Conservation (phyloP, 441 rosid genomes). For the Bruguiera hainesii region DNA sequence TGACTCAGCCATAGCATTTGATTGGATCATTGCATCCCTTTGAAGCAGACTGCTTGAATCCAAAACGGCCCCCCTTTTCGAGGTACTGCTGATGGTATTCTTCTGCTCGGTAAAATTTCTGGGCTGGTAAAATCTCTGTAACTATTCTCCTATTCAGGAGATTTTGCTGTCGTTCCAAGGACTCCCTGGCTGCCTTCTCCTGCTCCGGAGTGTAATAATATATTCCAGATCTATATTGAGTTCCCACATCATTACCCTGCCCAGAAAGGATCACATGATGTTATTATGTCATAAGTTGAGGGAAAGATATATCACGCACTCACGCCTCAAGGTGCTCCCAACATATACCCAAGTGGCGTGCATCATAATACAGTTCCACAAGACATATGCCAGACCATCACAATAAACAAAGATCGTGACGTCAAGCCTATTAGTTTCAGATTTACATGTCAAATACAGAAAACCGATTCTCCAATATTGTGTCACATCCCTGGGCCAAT, state of each 20-base stretch:
- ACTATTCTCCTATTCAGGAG: constrained; percentile 60
- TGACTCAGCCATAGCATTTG: constrained; percentile 72
- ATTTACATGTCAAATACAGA: neutral
- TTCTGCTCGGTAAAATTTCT: constrained; percentile 87
- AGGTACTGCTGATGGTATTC: constrained; percentile 90
- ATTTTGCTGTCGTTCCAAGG: constrained; percentile 62
- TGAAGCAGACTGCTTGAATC: constrained; percentile 59
- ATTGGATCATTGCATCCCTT: constrained; percentile 90
- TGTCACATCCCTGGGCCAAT: no score
- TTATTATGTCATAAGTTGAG: neutral
- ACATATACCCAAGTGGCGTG: no score
- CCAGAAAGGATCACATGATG: constrained; percentile 2
- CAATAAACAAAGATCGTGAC: neutral
- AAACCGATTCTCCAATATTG: no score
- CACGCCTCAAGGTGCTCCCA: no score
- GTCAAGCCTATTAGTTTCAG: constrained; percentile 6
- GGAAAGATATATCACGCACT: no score
- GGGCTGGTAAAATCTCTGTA: constrained; percentile 79
- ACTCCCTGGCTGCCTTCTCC: constrained; percentile 67
- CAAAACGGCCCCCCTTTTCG: constrained; percentile 78
- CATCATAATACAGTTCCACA: no score
- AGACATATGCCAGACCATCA: no score
- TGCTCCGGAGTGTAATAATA: constrained; percentile 82
- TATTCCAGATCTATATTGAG: constrained; percentile 85
- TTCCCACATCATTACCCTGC: constrained; percentile 91